These are phyloP conservation scores for Tinospora cordifolia DNA, from an alignment of 164 flowering plant genomes.

Conservation along the genomic window DNA sequence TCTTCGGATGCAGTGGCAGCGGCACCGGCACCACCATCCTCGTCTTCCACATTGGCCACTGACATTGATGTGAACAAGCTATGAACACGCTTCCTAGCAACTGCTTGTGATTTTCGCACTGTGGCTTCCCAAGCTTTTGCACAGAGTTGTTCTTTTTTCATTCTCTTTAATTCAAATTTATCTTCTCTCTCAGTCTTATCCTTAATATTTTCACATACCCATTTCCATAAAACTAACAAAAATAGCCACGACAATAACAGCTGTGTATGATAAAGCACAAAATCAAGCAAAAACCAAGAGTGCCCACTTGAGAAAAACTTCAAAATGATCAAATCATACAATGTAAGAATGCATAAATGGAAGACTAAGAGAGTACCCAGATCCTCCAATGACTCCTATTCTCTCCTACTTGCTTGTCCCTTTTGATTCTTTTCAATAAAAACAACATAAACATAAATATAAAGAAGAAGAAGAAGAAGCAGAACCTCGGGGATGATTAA, in stretches of 20 bases:
- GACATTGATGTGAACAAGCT: conserved; percentile 48
- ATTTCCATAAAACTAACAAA: not conserved
- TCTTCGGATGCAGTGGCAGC: not conserved
- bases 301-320: not conserved
- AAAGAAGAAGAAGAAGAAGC: not conserved
- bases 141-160: conserved; percentile 38
- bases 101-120: conserved; percentile 57
- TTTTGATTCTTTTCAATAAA: no score
- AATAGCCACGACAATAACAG: not conserved
- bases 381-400: not conserved
- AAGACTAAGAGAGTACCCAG: not conserved
- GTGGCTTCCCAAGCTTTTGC: conserved; percentile 75
- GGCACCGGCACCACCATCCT: conserved; percentile 17
- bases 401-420: not conserved
- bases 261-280: not conserved
- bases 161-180: conserved; percentile 7
- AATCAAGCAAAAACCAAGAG: not conserved
- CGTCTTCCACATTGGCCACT: conserved; percentile 48
- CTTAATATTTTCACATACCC: not conserved
- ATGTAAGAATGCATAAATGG: not conserved
- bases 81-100: conserved; percentile 49
- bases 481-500: no score
- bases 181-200: not conserved
- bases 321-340: not conserved
- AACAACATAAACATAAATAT: not conserved